phyloP scores from a whole-genome alignment of 208 protist species.

The Herpetomonas samuelpessoai region DNA sequence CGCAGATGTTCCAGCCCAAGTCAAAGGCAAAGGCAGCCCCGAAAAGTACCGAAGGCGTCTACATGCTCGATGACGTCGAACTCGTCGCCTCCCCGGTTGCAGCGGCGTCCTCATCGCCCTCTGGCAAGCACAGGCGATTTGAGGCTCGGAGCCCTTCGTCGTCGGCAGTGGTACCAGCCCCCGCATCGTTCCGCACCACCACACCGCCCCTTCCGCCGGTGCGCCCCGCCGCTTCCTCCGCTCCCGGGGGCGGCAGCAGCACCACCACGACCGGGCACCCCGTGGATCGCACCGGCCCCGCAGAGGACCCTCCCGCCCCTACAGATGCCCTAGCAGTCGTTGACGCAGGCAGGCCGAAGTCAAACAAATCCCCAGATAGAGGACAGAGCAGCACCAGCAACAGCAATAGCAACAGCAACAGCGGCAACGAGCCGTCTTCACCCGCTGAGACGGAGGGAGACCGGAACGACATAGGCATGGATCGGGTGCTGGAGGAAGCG shows the following conservation, averaged over 20 bases:
- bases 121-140: background rate
- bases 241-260: background rate
- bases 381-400: background rate
- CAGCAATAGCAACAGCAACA: background rate
- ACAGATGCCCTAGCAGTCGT: background rate
- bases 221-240: background rate
- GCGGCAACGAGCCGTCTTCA: slow-evolving; percentile 2
- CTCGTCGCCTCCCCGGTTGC: background rate
- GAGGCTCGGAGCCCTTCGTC: too few relatives aligned
- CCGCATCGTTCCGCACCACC: too few relatives aligned
- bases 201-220: too few relatives aligned
- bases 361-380: too few relatives aligned
- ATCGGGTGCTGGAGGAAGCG: slow-evolving; percentile 54
- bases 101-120: background rate
- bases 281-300: too few relatives aligned
- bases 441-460: background rate
- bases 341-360: too few relatives aligned
- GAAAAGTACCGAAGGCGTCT: background rate
- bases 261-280: too few relatives aligned
- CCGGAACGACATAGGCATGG: slow-evolving; percentile 20
- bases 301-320: background rate
- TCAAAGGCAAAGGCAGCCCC: background rate
- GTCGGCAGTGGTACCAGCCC: too few relatives aligned
- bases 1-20: background rate
- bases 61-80: background rate